Evolutionary conservation across 192 early-diverging fungal genomes (phyloP).

Genomic region (Oehlia diaphana): DNA sequence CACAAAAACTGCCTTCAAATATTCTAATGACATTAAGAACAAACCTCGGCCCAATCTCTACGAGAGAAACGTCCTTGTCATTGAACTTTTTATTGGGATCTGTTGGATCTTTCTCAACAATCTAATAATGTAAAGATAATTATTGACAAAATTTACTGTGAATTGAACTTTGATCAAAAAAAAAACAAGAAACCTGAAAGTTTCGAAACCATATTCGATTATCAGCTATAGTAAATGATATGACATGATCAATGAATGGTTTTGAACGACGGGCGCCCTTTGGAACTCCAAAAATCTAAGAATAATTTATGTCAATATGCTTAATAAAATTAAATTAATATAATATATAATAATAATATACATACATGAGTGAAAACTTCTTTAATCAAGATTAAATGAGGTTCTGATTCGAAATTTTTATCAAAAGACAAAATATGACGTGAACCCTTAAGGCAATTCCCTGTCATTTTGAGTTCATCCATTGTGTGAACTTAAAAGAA

Average conservation of each 20-base stretch:
- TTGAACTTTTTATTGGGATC: slow-evolving; percentile 21
- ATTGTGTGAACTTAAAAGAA: slow-evolving; percentile 86
- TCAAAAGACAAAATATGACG: slow-evolving; percentile 96
- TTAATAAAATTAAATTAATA: not conserved
- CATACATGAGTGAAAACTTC: slow-evolving; percentile 78
- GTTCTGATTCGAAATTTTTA: slow-evolving; percentile 82
- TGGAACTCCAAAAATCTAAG: slow-evolving; percentile 83
- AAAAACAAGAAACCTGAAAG: slow-evolving; percentile 66
- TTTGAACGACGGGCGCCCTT: slow-evolving; percentile 87
- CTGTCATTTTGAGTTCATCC: slow-evolving; percentile 98
- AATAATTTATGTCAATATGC: not conserved
- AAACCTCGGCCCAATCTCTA: slow-evolving; percentile 98
- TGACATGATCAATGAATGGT: slow-evolving; percentile 96
- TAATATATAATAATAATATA: not conserved
- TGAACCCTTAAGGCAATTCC: slow-evolving; percentile 96
- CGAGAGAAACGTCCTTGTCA: slow-evolving; percentile 69
- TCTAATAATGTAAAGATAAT: slow-evolving; percentile 34
- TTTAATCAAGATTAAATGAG: slow-evolving; percentile 87
- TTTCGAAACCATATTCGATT: slow-evolving; percentile 96
- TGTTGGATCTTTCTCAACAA: slow-evolving; percentile 66
- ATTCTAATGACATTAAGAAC: slow-evolving; percentile 88
- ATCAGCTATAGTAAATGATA: slow-evolving; percentile 85
- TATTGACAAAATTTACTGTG: not conserved
- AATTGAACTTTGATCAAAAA: not conserved
- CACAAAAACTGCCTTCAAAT: slow-evolving; percentile 95